Base-by-base conservation (phyloP, 2,329 filamentous ascomycete species). In the Verticillium longisporum region DNA sequence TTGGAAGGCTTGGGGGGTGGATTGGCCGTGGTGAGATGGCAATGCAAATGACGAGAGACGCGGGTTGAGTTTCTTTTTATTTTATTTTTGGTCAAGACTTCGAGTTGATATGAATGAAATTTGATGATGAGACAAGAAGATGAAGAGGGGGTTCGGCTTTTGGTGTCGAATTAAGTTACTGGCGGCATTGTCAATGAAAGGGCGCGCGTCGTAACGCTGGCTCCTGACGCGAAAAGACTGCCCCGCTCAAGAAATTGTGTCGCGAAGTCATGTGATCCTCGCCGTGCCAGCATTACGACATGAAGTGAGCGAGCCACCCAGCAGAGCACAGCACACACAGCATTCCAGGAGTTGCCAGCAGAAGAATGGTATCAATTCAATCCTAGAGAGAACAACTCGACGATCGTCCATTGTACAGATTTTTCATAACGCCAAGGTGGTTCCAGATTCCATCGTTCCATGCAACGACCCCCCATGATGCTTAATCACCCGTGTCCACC, bases 401-500 rank as follows among this genome's bases (percentile, higher is more conserved):
- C 41, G 21, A 26, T 18, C 3, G 18, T 18, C 41, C 41, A 21
- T 21, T 21, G 21, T 18, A 18, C 41, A n/a, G 21, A 50, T 7
- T 50, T 11, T 50, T 4, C n/a, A 4, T 10, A 11, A 50, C 15
- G 14, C 14, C 18, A n/a, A 26, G n/a, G 41, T n/a, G 9, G n/a
- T n/a, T n/a, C n/a, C n/a, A n/a, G n/a, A n/a, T n/a, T n/a, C n/a
- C n/a, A n/a, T n/a, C n/a, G n/a, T n/a, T n/a, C n/a, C n/a, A n/a
- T n/a, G n/a, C n/a, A n/a, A n/a, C n/a, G n/a, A n/a, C n/a, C n/a
- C n/a, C 9, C 41, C 41, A 55, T 7, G 18, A 33, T 37, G 14
- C 66, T 81, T 71, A 86, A 67, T 86, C 83, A 1, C 83, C 82
- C 4, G 84, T 86, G 66, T 86, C 84, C 57, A 87, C 81, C 74